Evolutionary conservation across 1,284 basidiomycete species (phyloP).

Genomic region (Neolentinus lepideus): DNA sequence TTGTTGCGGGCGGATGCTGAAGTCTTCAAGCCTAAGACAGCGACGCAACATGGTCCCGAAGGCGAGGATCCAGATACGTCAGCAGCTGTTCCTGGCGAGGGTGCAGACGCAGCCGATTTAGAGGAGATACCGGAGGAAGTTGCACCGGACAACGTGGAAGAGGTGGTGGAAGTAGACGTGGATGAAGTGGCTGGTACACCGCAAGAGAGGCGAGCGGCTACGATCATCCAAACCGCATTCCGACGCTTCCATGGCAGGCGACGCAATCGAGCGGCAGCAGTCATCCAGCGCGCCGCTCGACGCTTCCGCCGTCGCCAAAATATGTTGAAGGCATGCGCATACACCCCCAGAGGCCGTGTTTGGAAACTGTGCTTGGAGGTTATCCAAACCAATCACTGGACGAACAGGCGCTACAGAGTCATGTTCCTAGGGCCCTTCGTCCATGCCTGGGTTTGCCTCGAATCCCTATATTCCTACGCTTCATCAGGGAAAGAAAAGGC

Average conservation of each 20-base stretch:
- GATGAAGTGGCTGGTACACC: not conserved
- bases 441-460: not conserved
- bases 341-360: not conserved
- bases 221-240: not conserved
- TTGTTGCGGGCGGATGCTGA: not conserved
- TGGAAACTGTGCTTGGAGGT: constrained; percentile 31
- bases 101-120: not conserved
- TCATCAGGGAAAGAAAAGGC: not conserved
- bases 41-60: not conserved
- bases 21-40: not conserved
- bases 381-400: constrained; percentile 38
- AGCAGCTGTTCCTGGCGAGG: not conserved
- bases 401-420: not conserved
- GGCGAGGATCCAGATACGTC: not conserved
- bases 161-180: not conserved
- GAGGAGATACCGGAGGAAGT: not conserved
- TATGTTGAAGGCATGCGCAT: not conserved
- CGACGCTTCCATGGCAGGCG: not conserved
- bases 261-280: not conserved
- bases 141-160: not conserved
- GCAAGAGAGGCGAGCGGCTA: not conserved
- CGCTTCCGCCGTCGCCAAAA: not conserved
- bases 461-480: not conserved
- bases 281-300: not conserved
- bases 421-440: not conserved